Evolutionary conservation across 208 protist genomes (phyloP).

Genomic region (Leishmania amazonensis): DNA sequence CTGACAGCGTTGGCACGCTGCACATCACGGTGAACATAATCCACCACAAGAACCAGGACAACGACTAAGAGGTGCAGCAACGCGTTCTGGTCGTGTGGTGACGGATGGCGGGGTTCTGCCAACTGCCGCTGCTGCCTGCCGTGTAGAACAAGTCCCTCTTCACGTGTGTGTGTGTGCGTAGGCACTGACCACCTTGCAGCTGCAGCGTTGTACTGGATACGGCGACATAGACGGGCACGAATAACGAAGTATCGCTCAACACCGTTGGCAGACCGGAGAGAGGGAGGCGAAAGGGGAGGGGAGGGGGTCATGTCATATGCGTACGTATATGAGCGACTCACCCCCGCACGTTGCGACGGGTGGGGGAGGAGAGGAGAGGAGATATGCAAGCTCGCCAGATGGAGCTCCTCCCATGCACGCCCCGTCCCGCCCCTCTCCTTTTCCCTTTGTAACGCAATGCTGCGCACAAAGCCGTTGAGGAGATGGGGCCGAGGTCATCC

Average conservation of each 20-base stretch:
- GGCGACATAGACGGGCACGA: not conserved
- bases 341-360: not conserved
- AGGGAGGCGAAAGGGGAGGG: not conserved
- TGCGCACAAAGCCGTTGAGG: not conserved
- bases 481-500: not conserved
- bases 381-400: not conserved
- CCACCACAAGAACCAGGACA: slow-evolving; percentile 29
- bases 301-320: not conserved
- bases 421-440: not conserved
- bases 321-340: not conserved
- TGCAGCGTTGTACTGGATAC: not conserved
- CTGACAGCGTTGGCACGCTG: slow-evolving; percentile 49
- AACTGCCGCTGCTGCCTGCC: not conserved
- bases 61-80: not conserved
- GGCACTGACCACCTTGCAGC: not conserved
- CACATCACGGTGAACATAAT: slow-evolving; percentile 55
- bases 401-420: not conserved
- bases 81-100: not conserved
- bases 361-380: not conserved
- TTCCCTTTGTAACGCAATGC: not conserved
- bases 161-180: not conserved
- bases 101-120: not conserved
- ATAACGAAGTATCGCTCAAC: not conserved
- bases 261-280: no score
- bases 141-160: not conserved